Evolutionary conservation across 768 basidiomycete species (phyloP), one percentile per base, ranked within the genome.

Genomic region (Termitomyces sp.): DNA sequence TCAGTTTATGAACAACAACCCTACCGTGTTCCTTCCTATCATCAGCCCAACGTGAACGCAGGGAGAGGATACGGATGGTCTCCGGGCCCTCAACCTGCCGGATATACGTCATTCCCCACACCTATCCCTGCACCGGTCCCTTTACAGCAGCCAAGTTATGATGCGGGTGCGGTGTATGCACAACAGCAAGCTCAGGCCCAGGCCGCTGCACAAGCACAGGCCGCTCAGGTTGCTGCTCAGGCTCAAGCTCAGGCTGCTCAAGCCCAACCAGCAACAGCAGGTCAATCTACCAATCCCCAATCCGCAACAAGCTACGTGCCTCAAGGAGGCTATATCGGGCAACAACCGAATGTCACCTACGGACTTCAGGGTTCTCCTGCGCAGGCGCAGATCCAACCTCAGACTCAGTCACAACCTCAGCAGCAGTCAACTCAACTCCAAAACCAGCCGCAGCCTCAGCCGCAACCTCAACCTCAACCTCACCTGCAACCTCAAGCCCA

Each of bases 1-100:
- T 8, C 55, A 87, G 84, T 82, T 38, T 88, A 89, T 67, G 86
- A 88, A 26, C 76, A 77, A 57, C 70, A 74, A 32, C 66, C 56
- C 30, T 71, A 69, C 60, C 71, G 67, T 13, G 57, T 64, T 28
- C 57, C 72, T 14, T 36, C 53, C 51, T 62, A 63, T 51, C 61
- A 67, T 51, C 62, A 67, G 14, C 66, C 70, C 23, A 69, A 69
- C 53, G 64, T 70, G 10, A 59, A 67, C 8, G 62, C 55, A 12
- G 59, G 65, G 12, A 70, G 65, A 20, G 61, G 70, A 0, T 88
- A 81, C 62, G 82, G 79, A 5, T 86, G 82, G 83, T 79, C 81
- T 64, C 76, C 78, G 2, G 47, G 65, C 40, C 33, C 59, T 41
- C 23, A 49, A 32, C 60, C 79, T 4, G 67, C 71, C 5, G 74